Conservation (phyloP, 768 basidiomycete species). For the Amanita rimosa region DNA sequence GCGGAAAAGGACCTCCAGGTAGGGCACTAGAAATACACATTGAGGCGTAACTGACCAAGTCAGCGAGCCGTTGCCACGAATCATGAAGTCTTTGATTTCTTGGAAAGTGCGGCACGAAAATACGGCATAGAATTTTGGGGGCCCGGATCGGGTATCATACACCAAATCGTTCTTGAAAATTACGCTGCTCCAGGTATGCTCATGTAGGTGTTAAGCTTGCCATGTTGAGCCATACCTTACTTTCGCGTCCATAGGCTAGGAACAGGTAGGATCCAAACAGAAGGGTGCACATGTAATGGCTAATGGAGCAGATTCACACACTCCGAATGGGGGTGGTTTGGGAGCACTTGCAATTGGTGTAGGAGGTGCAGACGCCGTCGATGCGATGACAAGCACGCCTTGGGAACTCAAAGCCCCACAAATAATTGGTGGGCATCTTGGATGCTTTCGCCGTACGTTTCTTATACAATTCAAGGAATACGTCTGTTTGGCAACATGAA, state of each 20-base stretch:
- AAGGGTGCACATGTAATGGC: neutral
- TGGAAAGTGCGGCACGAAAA: slow-evolving; percentile 83
- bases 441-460: neutral
- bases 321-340: slow-evolving; percentile 95
- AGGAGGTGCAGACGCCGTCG: slow-evolving; percentile 97
- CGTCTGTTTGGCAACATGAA: slow-evolving; percentile 79
- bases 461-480: slow-evolving; percentile 40
- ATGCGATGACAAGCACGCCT: slow-evolving; percentile 95
- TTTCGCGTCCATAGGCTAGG: slow-evolving; percentile 46
- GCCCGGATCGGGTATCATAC: slow-evolving; percentile 94
- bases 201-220: slow-evolving; percentile 40
- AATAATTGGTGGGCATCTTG: slow-evolving; percentile 46
- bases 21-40: slow-evolving; percentile 1
- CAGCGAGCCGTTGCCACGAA: slow-evolving; percentile 81
- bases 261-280: slow-evolving; percentile 38
- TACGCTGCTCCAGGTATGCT: slow-evolving; percentile 94
- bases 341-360: slow-evolving; percentile 97
- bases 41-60: slow-evolving; percentile 1
- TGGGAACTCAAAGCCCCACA: slow-evolving; percentile 95
- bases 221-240: neutral
- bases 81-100: slow-evolving; percentile 95
- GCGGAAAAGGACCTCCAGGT: slow-evolving; percentile 82
- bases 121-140: slow-evolving; percentile 98
- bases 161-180: slow-evolving; percentile 97
- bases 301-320: slow-evolving; percentile 69